These are phyloP conservation scores for Globisporangium emineosum DNA, from an alignment of 352 stramenopile species.

Conservation along the genomic window DNA sequence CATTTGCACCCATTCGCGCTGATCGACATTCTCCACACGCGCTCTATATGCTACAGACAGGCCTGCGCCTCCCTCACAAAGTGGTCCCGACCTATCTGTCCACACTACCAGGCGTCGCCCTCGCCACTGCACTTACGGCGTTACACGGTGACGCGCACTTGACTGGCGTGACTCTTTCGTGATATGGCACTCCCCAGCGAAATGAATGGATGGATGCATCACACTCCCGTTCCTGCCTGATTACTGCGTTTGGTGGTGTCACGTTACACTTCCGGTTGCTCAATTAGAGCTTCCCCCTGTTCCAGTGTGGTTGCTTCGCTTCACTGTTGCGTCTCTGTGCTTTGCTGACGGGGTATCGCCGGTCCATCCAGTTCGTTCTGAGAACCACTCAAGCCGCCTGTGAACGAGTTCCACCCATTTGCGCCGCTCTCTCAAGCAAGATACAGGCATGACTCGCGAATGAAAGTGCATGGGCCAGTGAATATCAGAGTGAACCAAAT, in stretches of 20 bases:
- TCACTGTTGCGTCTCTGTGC: background rate
- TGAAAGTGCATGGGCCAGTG: background rate
- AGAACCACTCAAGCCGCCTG: constrained; percentile 11
- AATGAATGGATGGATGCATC: background rate
- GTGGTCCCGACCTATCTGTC: background rate
- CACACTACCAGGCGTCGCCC: background rate
- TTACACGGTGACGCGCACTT: background rate
- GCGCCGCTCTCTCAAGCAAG: background rate
- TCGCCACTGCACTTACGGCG: background rate
- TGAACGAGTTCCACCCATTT: constrained; percentile 12
- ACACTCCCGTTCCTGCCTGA: constrained; percentile 2
- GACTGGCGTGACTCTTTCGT: background rate
- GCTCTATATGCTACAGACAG: background rate
- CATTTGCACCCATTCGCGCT: background rate
- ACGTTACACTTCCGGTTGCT: background rate
- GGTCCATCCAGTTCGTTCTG: constrained; percentile 3
- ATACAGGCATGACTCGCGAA: background rate
- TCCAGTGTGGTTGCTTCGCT: too few species aligned
- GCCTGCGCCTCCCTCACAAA: background rate
- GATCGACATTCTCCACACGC: background rate
- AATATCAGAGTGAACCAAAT: background rate
- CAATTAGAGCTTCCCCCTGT: background rate
- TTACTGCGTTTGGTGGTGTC: background rate
- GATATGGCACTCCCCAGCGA: background rate
- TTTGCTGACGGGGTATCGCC: constrained; percentile 6